Evolutionary conservation across 306 rosid genomes (phyloP), one percentile per base, ranked within the genome.

Genomic region (Argentina anserina): DNA sequence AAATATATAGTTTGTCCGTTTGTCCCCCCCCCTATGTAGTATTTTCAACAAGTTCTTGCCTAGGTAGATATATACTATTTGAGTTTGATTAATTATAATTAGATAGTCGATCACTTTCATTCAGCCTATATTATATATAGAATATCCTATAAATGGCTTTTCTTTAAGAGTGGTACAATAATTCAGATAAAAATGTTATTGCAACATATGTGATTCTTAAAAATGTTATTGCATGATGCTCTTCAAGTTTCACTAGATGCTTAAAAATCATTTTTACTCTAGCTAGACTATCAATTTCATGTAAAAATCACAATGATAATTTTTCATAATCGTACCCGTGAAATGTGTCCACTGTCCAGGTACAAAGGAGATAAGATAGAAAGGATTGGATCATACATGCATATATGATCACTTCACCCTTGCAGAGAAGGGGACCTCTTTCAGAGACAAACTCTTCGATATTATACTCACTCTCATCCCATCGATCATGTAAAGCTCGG

Each of bases 1-100:
- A 52, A 37, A 8, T 58, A 55, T 41, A 58, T 12, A 28, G 42
- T 29, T 71, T 71, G 56, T 71, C 67, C n/a, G 20, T 55, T 56
- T 71, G 75, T 71, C 67, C 67, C 67, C 42, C 34, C 4, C 2
- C 17, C 0, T 46, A 25, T 4, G 33, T 49, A 47, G 26, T 14
- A 25, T 15, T 6, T 8, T 21, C 26, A 23, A 23, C 33, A 55
- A 53, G 63, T 26, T 56, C 36, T 26, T 21, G 23, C 61, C 15
- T 25, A 25, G 28, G 10, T 11, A n/a, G 56, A 20, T 56, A n/a
- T 25, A 20, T 56, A 50, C 6, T 55, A 3, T 12, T 26, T 36
- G 31, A 10, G 11, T 26, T 26, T 25, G 34, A 55, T 7, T 21
- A 33, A 33, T 3, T 7, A n/a, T n/a, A 59, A 59, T 13, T 59